Evolutionary conservation across 163 green algal genomes (phyloP), one percentile per base, ranked within the genome.

Genomic region (Picocystis sp.): DNA sequence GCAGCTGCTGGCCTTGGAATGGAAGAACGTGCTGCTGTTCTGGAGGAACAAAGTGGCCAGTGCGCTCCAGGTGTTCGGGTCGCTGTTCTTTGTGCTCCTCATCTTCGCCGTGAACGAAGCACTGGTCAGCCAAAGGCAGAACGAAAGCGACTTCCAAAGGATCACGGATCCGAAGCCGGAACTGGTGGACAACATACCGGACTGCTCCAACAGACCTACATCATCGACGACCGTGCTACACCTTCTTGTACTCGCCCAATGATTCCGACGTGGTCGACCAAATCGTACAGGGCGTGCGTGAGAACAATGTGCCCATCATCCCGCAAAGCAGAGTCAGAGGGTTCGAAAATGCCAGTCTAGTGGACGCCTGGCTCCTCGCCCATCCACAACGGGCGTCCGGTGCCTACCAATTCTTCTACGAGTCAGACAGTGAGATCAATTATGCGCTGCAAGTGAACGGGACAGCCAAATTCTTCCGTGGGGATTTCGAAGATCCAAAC

Each of bases 371-470:
- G 52, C 57, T 94, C 53, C 14, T 72, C 21, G 61, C 52, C 6
- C 74, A 92, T 56, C 64, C 71, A 11, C 74, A 89, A 54, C 61
- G 17, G 12, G 61, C 65, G 14, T 63, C 71, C 13, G 77, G 55
- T 9, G 82, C 62, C 8, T 65, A 89, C 25, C 72, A 86, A 56
- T 86, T 92, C 38, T n/a, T 45, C 6, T 52, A 50, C 11, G 33
- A 51, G 22, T 62, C 59, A 44, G 54, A 58, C 34, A 43, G 43
- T 14, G 43, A 67, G 17, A 57, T 81, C 11, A 67, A 77, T 17
- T 92, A 83, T 49, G 61, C 74, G 0, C 46, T 92, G 34, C 82
- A 92, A 55, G 74, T 65, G 22, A 93, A 94, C 69, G 76, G 64
- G 29, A 83, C 79, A 56, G 69, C 75, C 43, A 84, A 84, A 55